Conservation (phyloP, 2,329 filamentous ascomycete species). For the Colletotrichum kahawae region DNA sequence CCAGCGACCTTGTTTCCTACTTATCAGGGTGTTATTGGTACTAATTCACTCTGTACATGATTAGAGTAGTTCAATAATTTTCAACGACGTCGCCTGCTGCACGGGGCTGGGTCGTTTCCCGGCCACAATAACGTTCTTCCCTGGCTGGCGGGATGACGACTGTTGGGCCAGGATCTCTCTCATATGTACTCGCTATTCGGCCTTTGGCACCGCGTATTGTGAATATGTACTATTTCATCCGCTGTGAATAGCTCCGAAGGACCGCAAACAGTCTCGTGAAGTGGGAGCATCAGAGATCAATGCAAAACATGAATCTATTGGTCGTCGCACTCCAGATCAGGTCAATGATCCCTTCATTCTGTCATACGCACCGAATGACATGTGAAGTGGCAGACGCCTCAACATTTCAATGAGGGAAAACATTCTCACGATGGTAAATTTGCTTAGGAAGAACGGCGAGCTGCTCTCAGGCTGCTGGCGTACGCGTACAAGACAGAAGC, state of each 20-base stretch:
- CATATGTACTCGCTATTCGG: background rate
- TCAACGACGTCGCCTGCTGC: background rate
- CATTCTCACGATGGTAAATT: background rate
- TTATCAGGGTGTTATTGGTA: background rate
- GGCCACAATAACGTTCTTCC: background rate
- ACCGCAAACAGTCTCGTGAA: background rate
- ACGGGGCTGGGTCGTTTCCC: background rate
- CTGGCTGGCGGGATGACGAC: background rate
- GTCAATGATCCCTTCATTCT: background rate
- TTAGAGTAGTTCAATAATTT: background rate
- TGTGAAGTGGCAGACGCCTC: background rate
- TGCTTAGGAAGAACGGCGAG: background rate
- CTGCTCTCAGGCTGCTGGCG: background rate
- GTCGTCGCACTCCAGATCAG: background rate
- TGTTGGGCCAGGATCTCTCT: background rate
- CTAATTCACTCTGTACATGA: background rate
- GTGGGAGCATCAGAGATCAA: background rate
- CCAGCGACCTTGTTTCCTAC: background rate
- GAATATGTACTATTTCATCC: fast-evolving
- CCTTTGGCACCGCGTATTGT: background rate
- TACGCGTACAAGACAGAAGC: background rate
- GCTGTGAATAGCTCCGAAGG: background rate
- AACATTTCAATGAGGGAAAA: background rate
- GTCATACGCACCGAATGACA: background rate
- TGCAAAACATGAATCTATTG: background rate